Conservation (phyloP, 371 early-diverging fungal genomes). For the Haplosporangium sp. region DNA sequence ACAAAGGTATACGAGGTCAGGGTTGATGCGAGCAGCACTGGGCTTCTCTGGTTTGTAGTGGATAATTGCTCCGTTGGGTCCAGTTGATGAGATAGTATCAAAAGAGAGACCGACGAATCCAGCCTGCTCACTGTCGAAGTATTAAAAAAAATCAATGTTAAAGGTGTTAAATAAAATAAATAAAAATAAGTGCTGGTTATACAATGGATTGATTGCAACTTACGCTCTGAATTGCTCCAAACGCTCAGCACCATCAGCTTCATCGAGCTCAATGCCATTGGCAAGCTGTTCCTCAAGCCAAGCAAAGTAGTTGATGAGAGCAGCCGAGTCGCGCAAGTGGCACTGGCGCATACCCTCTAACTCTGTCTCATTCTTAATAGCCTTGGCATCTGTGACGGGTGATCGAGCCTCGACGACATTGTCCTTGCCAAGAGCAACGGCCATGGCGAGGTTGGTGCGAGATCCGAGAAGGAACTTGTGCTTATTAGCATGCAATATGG, state of each 20-base stretch:
- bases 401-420: slow-evolving; percentile 70
- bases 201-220: background rate
- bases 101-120: slow-evolving; percentile 94
- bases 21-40: slow-evolving; percentile 73
- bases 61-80: slow-evolving; percentile 98
- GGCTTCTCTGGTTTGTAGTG: slow-evolving; percentile 96
- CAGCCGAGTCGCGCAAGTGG: slow-evolving; percentile 95
- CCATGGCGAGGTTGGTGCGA: slow-evolving; percentile 71
- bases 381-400: slow-evolving; percentile 84
- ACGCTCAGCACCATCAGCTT: slow-evolving; percentile 81
- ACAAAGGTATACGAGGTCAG: slow-evolving; percentile 89
- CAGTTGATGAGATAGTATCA: slow-evolving; percentile 97
- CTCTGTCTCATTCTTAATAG: slow-evolving; percentile 95
- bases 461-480: slow-evolving; percentile 68
- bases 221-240: slow-evolving; percentile 53
- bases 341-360: slow-evolving; percentile 93
- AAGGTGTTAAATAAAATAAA: background rate
- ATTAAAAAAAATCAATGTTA: background rate
- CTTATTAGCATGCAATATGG: slow-evolving; percentile 50
- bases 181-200: too few species aligned
- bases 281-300: slow-evolving; percentile 94
- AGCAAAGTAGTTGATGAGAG: slow-evolving; percentile 91
- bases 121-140: slow-evolving; percentile 62
- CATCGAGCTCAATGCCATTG: slow-evolving; percentile 72
- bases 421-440: slow-evolving; percentile 66